Percentiles rank a stretch among this genome's conserved stretches.
phyloP scores from a whole-genome alignment of 192 early-diverging fungal species.

The Glomus cerebriforme region DNA sequence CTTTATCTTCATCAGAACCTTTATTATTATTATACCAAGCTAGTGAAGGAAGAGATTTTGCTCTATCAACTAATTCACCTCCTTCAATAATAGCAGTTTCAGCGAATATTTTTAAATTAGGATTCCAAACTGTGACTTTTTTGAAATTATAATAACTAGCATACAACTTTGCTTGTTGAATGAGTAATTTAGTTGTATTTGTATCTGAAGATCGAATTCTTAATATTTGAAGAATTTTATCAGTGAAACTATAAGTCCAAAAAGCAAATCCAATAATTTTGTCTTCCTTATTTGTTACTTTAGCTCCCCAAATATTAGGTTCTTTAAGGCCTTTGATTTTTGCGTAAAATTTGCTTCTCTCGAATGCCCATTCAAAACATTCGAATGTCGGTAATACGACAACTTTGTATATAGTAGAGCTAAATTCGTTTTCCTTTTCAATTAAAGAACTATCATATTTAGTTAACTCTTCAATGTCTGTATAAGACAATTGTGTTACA shows the following conservation, averaged over 20 bases:
- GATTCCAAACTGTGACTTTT: slow-evolving; percentile 21
- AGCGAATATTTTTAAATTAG: slow-evolving; percentile 12
- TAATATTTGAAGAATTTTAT: slow-evolving; percentile 2
- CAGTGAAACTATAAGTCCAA: slow-evolving; percentile 5
- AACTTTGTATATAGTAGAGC: neutral
- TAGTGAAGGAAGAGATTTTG: slow-evolving; percentile 2
- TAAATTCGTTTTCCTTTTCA: neutral
- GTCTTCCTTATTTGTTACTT: neutral
- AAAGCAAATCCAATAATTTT: neutral
- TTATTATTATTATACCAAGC: slow-evolving; percentile 20
- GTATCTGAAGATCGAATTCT: slow-evolving; percentile 3
- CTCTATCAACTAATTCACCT: slow-evolving; percentile 1
- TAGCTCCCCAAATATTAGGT: neutral
- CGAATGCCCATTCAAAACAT: slow-evolving; percentile 2
- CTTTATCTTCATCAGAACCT: neutral
- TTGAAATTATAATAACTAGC: slow-evolving; percentile 1
- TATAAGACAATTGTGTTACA: neutral
- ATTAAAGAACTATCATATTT: slow-evolving; percentile 14
- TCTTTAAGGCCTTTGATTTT: neutral
- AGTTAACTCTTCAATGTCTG: neutral
- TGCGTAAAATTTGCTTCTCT: slow-evolving; percentile 1
- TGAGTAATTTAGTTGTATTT: neutral
- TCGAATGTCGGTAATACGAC: neutral
- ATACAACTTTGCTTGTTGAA: neutral
- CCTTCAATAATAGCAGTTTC: neutral